Evolutionary conservation across 805 yeast genomes (phyloP).

Genomic region (Candida odintsovae): DNA sequence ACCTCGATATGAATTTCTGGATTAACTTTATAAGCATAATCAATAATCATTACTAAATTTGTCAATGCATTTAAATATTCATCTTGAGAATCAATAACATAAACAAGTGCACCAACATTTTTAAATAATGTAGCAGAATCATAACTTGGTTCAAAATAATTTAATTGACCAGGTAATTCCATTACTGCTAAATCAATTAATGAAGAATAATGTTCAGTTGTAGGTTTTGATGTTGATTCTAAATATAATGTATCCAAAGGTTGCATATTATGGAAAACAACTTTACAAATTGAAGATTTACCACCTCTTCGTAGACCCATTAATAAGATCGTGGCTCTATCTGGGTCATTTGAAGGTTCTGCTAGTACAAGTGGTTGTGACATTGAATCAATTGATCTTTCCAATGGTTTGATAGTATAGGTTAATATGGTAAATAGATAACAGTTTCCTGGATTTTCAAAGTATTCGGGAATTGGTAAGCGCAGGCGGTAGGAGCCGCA

Average conservation of each 20-base stretch:
- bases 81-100: constrained; percentile 93
- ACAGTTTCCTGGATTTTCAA: no score
- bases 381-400: no score
- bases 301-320: constrained; percentile 89
- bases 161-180: constrained; percentile 93
- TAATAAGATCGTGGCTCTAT: constrained; percentile 68
- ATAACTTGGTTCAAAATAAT: constrained; percentile 78
- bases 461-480: no score
- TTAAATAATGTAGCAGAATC: constrained; percentile 74
- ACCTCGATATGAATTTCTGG: constrained; percentile 88
- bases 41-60: constrained; percentile 81
- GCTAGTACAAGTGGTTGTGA: constrained; percentile 3
- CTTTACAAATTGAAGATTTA: constrained; percentile 92
- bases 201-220: constrained; percentile 77
- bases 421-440: no score
- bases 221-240: constrained; percentile 86
- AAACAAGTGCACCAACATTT: constrained; percentile 84
- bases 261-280: constrained; percentile 93
- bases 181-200: constrained; percentile 81
- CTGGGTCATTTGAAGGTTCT: constrained; percentile 42
- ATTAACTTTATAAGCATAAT: constrained; percentile 78
- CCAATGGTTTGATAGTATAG: no score
- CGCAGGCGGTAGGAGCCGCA: no score
- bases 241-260: constrained; percentile 88
- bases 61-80: constrained; percentile 91